Evolutionary conservation across 805 yeast species (phyloP), one percentile per base, ranked within the genome.

Genomic region (Jamesozyma gamospora): DNA sequence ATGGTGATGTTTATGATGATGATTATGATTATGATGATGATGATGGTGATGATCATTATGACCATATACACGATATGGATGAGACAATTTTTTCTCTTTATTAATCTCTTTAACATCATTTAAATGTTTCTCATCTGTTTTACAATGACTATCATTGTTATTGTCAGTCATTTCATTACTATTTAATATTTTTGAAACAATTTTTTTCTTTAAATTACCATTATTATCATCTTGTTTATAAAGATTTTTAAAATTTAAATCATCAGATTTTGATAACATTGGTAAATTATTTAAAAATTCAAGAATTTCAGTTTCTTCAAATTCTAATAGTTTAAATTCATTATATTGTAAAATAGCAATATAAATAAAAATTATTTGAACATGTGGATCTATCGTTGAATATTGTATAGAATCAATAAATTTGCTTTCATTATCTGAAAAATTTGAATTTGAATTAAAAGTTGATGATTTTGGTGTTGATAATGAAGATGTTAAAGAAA

Each of bases 241-340:
- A 8, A 56, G 46, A 32, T 53, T 53, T 41, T 50, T 52, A 35
- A 48, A 59, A 50, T 53, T 53, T 17, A 41, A 29, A 41, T 62
- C 60, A 41, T 59, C 64, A 9, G 62, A 43, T 33, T 57, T 56
- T 2, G 63, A 56, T 4, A 59, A 40, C 41, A 59, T 46, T 1
- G 65, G 65, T 2, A 64, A 54, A 39, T 79, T 72, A 44, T 75
- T 75, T 45, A 88, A 67, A 47, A 77, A 77, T 55, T 87, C 94
- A 29, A 87, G 69, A 34, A 86, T 84, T 61, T 88, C 97, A 46
- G 83, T 78, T 56, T 85, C 94, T 53, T 88, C 97, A 47, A 87
- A 77, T 56, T 88, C 96, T 47, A 84, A 70, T 40, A 88, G 68
- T 30, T 82, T 76, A 49, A 76, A 75, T 50, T 82, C 88, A 58